Percentiles rank a stretch among this genome's conserved stretches.
Evolutionary conservation across 148 eudicot species (phyloP).

Genomic region (Camellia sinensis): DNA sequence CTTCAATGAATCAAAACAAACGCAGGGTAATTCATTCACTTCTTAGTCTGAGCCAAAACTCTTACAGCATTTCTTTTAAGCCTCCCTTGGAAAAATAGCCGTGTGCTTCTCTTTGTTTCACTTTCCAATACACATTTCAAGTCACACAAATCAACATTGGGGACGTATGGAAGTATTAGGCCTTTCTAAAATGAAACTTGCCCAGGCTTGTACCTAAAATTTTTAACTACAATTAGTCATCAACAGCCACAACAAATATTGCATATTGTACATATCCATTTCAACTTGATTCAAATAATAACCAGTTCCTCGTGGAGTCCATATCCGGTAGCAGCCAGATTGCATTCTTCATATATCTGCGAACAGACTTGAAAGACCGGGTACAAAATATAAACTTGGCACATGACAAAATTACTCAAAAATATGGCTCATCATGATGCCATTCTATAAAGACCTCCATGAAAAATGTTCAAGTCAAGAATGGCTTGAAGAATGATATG

Average conservation of each 20-base stretch:
- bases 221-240: constrained; percentile 14
- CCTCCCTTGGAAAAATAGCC: constrained; percentile 90
- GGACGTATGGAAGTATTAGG: constrained; percentile 90
- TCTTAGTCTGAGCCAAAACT: constrained; percentile 8
- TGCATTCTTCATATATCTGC: constrained; percentile 76
- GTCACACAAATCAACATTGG: constrained; percentile 82
- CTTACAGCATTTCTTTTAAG: constrained; percentile 99
- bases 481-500: no score
- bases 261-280: not conserved
- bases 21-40: not conserved
- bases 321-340: constrained; percentile 97
- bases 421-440: no score
- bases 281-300: constrained; percentile 14
- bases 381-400: constrained; percentile 12
- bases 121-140: constrained; percentile 51
- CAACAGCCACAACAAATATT: not conserved
- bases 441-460: no score
- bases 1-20: not conserved
- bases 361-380: constrained; percentile 95
- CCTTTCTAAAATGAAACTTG: constrained; percentile 96
- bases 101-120: constrained; percentile 67
- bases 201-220: constrained; percentile 94
- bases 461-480: no score
- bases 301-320: constrained; percentile 99
- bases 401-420: no score